Evolutionary conservation across 2,329 filamentous ascomycete species (phyloP).

Genomic region (Paraphaeosphaeria sporulosa): DNA sequence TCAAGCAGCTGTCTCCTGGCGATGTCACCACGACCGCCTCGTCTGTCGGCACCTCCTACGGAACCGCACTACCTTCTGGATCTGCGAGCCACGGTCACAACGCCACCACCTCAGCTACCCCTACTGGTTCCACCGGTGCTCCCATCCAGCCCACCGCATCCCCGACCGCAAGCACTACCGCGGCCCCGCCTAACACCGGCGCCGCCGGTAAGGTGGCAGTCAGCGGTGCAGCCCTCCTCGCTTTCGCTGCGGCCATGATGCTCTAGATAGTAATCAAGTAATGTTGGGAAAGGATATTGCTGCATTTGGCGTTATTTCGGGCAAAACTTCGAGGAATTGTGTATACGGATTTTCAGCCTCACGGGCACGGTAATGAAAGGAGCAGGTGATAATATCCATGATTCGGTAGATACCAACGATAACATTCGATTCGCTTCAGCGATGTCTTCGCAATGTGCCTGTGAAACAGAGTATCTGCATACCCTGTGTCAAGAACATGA

Average conservation of each 20-base stretch:
- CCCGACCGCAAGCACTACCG: constrained; percentile 23
- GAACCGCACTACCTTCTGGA: constrained; percentile 23
- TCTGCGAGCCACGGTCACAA: constrained; percentile 22
- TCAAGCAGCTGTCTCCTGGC: constrained; percentile 63
- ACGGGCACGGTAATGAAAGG: neutral
- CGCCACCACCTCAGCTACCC: constrained; percentile 26
- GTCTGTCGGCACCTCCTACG: constrained; percentile 23
- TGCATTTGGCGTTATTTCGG: constrained; percentile 7
- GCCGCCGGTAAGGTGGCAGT: constrained; percentile 33
- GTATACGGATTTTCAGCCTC: constrained; percentile 1
- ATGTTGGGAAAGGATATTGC: neutral
- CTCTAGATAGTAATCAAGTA: constrained; percentile 23
- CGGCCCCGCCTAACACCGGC: constrained; percentile 26
- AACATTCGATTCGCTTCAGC: neutral
- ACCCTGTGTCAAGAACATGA: too few relatives aligned
- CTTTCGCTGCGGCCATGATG: constrained; percentile 30
- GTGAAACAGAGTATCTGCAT: neutral
- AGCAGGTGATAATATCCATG: neutral
- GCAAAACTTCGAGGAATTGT: neutral
- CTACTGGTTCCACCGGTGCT: constrained; percentile 23
- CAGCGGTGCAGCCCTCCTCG: constrained; percentile 32
- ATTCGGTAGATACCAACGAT: constrained; percentile 6
- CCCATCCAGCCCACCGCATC: constrained; percentile 23
- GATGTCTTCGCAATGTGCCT: neutral
- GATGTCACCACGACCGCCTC: constrained; percentile 46